These are phyloP conservation scores for Singerocomus inundabilis DNA, from an alignment of 1,284 basidiomycete genomes.

Conservation along the genomic window DNA sequence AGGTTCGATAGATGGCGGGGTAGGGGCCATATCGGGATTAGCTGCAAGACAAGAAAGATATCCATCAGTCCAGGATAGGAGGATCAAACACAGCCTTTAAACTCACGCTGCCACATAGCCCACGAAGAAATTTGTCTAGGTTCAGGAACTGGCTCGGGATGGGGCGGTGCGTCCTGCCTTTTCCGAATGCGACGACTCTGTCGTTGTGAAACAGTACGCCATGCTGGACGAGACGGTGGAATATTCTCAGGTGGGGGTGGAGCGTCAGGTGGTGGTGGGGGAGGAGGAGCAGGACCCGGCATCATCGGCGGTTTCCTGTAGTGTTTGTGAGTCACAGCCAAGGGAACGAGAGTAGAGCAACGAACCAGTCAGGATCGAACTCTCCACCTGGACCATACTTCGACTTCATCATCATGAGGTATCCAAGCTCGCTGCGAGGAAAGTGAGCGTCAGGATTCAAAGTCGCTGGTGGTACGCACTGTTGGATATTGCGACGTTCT, in stretches of 20 bases:
- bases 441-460: conserved; percentile 7
- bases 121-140: conserved; percentile 49
- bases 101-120: conserved; percentile 71
- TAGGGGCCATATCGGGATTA: conserved; percentile 45
- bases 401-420: conserved; percentile 60
- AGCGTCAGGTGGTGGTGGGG: conserved; percentile 42
- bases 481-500: conserved; percentile 66
- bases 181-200: conserved; percentile 43
- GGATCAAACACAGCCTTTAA: conserved; percentile 12
- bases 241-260: conserved; percentile 43
- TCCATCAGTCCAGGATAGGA: conserved; percentile 2
- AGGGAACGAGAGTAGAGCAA: neutral
- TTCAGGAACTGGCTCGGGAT: conserved; percentile 34
- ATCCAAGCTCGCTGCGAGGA: conserved; percentile 60
- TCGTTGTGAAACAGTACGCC: conserved; percentile 50
- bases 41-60: conserved; percentile 38
- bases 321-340: conserved; percentile 1
- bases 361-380: conserved; percentile 70
- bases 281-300: conserved; percentile 38
- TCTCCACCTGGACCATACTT: conserved; percentile 76
- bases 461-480: conserved; percentile 46
- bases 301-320: conserved; percentile 48
- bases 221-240: conserved; percentile 47
- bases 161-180: conserved; percentile 31
- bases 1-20: conserved; percentile 49